Conservation (phyloP, 768 basidiomycete species). For the Rubroboletus satanas region DNA sequence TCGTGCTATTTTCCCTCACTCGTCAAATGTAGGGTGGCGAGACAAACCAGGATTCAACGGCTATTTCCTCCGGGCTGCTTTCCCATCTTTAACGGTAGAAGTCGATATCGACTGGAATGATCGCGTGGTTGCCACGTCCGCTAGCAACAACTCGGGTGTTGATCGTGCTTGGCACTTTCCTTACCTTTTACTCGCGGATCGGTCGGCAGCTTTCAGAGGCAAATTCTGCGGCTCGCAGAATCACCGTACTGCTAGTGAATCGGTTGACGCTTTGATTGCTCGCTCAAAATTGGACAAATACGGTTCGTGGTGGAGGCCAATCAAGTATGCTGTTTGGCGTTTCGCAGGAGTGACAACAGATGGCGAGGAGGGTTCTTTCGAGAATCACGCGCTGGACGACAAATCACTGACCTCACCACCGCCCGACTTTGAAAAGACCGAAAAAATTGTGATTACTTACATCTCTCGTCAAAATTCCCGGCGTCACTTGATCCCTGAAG, state of each 20-base stretch:
- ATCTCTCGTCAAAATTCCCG: conserved; percentile 60
- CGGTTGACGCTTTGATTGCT: conserved; percentile 50
- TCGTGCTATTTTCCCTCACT: conserved; percentile 69
- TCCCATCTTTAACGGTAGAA: conserved; percentile 69
- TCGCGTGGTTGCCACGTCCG: conserved; percentile 37
- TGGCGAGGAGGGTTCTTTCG: conserved; percentile 32
- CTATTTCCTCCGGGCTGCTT: conserved; percentile 70
- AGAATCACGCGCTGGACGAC: not conserved
- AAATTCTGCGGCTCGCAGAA: conserved; percentile 56
- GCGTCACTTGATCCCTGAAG: conserved; percentile 49
- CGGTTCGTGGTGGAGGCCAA: conserved; percentile 77
- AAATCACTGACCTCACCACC: not conserved
- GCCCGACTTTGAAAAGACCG: conserved; percentile 36
- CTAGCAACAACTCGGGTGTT: conserved; percentile 16
- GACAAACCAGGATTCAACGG: conserved; percentile 74
- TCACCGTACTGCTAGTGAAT: conserved; percentile 70
- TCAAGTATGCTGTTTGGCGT: conserved; percentile 59
- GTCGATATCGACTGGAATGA: conserved; percentile 69
- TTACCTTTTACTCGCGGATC: conserved; percentile 63
- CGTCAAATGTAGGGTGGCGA: conserved; percentile 60
- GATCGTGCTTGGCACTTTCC: conserved; percentile 69
- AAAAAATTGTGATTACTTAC: conserved; percentile 65
- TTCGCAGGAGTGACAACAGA: conserved; percentile 52
- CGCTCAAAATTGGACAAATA: conserved; percentile 30
- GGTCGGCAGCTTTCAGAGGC: conserved; percentile 74